Percentiles rank a stretch among this genome's conserved stretches.
Conservation (phyloP, 1,284 basidiomycete species). For the Papiliotrema fonsecae region DNA sequence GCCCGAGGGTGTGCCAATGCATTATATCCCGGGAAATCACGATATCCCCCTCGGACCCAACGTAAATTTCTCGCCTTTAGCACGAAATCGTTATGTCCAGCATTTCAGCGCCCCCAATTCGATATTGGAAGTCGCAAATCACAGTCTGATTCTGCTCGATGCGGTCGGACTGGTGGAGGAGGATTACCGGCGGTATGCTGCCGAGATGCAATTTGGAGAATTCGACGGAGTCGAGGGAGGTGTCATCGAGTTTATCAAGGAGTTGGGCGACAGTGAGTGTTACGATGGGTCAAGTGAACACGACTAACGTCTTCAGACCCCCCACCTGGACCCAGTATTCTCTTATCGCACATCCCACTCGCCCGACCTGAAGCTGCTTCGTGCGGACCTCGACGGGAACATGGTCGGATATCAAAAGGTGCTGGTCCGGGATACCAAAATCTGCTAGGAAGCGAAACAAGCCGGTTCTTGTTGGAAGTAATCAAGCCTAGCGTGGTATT, state of each 20-base stretch:
- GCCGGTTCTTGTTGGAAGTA: conserved; percentile 62
- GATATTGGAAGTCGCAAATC: conserved; percentile 56
- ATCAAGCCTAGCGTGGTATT: conserved; percentile 65
- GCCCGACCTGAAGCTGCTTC: conserved; percentile 62
- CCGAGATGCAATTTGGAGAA: conserved; percentile 52
- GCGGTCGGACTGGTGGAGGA: conserved; percentile 70
- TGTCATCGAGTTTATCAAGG: conserved; percentile 65
- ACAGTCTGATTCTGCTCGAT: conserved; percentile 68
- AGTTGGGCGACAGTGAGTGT: conserved; percentile 52
- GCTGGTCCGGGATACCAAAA: conserved; percentile 78
- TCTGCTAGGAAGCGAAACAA: conserved; percentile 66
- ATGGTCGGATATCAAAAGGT: conserved; percentile 64
- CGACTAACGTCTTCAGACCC: conserved; percentile 24
- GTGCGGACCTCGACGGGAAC: conserved; percentile 72
- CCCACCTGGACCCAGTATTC: conserved; percentile 55
- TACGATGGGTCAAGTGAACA: neutral
- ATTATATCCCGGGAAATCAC: conserved; percentile 79
- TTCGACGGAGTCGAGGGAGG: conserved; percentile 61
- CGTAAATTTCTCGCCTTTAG: conserved; percentile 55
- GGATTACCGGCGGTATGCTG: conserved; percentile 62
- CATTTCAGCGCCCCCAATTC: conserved; percentile 49
- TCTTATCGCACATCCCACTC: conserved; percentile 79
- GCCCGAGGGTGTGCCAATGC: conserved; percentile 48
- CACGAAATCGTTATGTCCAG: conserved; percentile 59
- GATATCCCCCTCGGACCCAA: conserved; percentile 69